Percentiles rank a stretch among this genome's conserved stretches.
Conservation (phyloP, 257 asterid genomes). For the Craterostigma plantagineum region DNA sequence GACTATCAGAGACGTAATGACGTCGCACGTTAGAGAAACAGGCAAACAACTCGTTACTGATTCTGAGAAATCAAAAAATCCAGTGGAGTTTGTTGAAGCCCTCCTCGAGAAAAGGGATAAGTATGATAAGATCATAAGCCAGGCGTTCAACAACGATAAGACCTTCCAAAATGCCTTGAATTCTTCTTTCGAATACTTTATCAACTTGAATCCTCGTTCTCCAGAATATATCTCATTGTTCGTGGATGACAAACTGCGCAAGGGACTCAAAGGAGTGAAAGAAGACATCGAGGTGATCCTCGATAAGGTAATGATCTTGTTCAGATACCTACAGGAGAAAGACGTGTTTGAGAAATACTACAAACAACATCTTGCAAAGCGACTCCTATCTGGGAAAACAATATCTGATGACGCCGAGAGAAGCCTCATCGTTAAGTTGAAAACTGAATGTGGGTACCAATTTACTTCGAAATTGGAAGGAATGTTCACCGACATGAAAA, state of each 20-base stretch:
- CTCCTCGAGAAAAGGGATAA: constrained; percentile 38
- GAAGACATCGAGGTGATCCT: constrained; percentile 38
- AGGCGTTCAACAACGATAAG: constrained; percentile 38
- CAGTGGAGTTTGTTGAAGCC: constrained; percentile 58
- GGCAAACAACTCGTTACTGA: constrained; percentile 76
- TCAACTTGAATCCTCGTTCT: constrained; percentile 41
- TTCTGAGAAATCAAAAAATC: constrained; percentile 73
- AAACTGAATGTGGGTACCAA: constrained; percentile 55
- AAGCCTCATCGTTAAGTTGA: constrained; percentile 45
- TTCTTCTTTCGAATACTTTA: constrained; percentile 41
- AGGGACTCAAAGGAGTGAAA: constrained; percentile 39
- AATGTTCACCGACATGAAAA: constrained; percentile 61
- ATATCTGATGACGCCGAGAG: constrained; percentile 48
- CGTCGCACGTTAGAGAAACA: constrained; percentile 62
- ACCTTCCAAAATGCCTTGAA: constrained; percentile 45
- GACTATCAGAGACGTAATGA: constrained; percentile 61
- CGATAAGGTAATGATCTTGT: constrained; percentile 51
- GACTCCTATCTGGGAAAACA: constrained; percentile 43
- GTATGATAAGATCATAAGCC: constrained; percentile 34
- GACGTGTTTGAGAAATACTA: constrained; percentile 54
- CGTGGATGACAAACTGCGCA: constrained; percentile 40
- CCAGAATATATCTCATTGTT: constrained; percentile 50
- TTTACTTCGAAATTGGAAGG: constrained; percentile 57
- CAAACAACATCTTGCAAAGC: constrained; percentile 49
- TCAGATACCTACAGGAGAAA: constrained; percentile 55